Evolutionary conservation across 2,329 filamentous ascomycete genomes (phyloP).

Genomic region (Immersiporthe knoxdaviesiana): DNA sequence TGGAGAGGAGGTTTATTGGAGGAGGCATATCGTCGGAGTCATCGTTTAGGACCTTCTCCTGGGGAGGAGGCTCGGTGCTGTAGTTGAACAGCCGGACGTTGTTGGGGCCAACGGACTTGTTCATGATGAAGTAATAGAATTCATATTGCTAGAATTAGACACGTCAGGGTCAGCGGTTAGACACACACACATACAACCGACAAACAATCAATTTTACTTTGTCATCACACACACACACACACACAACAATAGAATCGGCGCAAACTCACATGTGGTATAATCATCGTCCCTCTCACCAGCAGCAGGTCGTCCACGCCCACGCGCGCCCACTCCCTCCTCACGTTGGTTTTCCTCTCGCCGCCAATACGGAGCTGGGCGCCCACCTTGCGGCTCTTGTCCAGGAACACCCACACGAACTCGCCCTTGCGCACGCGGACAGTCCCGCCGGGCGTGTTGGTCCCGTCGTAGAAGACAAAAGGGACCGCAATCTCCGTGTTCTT

Average conservation of each 20-base stretch:
- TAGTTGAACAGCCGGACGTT: slow-evolving; percentile 79
- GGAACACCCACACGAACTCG: slow-evolving; percentile 88
- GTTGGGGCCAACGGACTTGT: slow-evolving; percentile 76
- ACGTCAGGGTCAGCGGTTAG: slow-evolving; percentile 33
- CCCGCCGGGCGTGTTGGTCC: slow-evolving; percentile 84
- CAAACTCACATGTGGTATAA: slow-evolving; percentile 84
- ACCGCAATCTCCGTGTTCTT: slow-evolving; percentile 88
- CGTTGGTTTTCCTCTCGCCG: slow-evolving; percentile 64
- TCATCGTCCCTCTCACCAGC: slow-evolving; percentile 86
- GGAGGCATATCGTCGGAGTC: slow-evolving; percentile 10
- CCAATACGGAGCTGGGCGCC: slow-evolving; percentile 81
- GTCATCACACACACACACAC: not conserved
- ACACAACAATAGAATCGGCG: not conserved
- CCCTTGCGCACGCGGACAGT: slow-evolving; percentile 88
- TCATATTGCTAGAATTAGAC: slow-evolving; percentile 77
- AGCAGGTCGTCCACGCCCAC: slow-evolving; percentile 95
- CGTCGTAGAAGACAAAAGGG: slow-evolving; percentile 97
- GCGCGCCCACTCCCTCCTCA: slow-evolving; percentile 82
- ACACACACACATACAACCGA: slow-evolving; percentile 11
- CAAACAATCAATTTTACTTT: slow-evolving; percentile 18
- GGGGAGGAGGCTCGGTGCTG: slow-evolving; percentile 51
- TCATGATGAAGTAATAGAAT: slow-evolving; percentile 95
- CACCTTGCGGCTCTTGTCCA: slow-evolving; percentile 89
- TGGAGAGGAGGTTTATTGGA: slow-evolving; percentile 42
- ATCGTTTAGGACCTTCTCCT: slow-evolving; percentile 14